Evolutionary conservation across 441 rosid genomes (phyloP).

Genomic region (Pelargonium myrrhifolium): DNA sequence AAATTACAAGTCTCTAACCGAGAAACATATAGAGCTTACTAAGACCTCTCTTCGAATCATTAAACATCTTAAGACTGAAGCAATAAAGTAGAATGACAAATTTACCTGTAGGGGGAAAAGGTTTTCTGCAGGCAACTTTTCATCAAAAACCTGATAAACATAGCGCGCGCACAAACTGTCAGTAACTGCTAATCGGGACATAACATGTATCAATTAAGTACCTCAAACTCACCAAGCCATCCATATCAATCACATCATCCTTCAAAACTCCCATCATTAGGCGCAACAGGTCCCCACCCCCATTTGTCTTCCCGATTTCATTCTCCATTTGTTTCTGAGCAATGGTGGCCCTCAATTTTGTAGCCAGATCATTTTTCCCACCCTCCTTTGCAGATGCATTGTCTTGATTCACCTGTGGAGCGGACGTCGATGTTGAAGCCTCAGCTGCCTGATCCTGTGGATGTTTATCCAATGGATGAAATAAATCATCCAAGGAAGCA

Average conservation of each 20-base stretch:
- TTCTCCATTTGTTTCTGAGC: constrained; percentile 91
- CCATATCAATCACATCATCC: constrained; percentile 89
- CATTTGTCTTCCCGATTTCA: constrained; percentile 64
- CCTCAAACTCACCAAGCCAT: constrained; percentile 70
- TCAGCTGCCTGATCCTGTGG: constrained; percentile 42
- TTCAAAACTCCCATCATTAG: constrained; percentile 86
- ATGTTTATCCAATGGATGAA: constrained; percentile 67
- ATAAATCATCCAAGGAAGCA: constrained; percentile 91
- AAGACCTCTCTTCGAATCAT: background rate
- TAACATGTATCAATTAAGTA: constrained; percentile 16
- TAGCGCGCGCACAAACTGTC: constrained; percentile 9
- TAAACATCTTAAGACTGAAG: constrained; percentile 2
- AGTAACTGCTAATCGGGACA: constrained; percentile 9
- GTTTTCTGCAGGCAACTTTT: constrained; percentile 69
- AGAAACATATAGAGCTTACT: background rate
- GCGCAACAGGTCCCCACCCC: constrained; percentile 78
- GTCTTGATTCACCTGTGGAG: constrained; percentile 49
- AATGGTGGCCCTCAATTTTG: constrained; percentile 81
- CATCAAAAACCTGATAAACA: constrained; percentile 64
- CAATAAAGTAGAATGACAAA: constrained; percentile 6
- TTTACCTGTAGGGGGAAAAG: constrained; percentile 89
- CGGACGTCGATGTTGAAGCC: constrained; percentile 70
- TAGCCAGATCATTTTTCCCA: constrained; percentile 84
- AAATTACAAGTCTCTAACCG: background rate
- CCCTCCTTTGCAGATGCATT: constrained; percentile 43